Conservation (phyloP, 148 eudicot genomes). For the Chenopodium album region DNA sequence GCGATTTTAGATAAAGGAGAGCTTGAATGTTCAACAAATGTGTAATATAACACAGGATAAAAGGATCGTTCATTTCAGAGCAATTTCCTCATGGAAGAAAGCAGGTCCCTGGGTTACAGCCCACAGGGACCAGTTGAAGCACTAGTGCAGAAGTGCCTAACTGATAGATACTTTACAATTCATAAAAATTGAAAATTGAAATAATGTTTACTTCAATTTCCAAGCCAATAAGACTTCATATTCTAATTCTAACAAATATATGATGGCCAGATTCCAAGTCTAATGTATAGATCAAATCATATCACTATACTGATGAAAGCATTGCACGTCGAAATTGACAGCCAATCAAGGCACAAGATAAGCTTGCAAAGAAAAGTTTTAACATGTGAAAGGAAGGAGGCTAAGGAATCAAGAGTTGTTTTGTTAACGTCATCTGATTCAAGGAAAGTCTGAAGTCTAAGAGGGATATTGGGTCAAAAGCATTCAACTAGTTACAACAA, state of each 20-base stretch:
- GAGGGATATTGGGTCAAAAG: constrained; percentile 8
- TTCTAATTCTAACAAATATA: background rate
- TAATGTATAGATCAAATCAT: background rate
- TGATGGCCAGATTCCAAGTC: constrained; percentile 9
- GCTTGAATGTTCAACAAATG: background rate
- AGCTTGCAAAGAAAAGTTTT: background rate
- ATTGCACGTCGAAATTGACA: background rate
- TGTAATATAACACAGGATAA: background rate
- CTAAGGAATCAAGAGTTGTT: constrained; percentile 2
- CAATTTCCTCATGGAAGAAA: background rate
- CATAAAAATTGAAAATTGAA: background rate
- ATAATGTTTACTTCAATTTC: too few species aligned
- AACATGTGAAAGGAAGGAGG: constrained; percentile 6
- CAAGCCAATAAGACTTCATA: too few species aligned
- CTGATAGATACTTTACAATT: constrained; percentile 5
- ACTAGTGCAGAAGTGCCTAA: constrained; percentile 25
- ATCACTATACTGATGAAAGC: too few species aligned
- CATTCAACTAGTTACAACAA: background rate
- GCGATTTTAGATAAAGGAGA: background rate
- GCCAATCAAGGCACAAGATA: background rate
- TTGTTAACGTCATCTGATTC: background rate
- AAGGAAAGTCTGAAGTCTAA: constrained; percentile 12
- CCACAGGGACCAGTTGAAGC: constrained; percentile 12
- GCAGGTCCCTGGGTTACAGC: background rate
- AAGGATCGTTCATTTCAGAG: constrained; percentile 2